These are phyloP conservation scores for Diaporthe eres DNA, from an alignment of 2,329 filamentous ascomycete genomes.

Conservation along the genomic window DNA sequence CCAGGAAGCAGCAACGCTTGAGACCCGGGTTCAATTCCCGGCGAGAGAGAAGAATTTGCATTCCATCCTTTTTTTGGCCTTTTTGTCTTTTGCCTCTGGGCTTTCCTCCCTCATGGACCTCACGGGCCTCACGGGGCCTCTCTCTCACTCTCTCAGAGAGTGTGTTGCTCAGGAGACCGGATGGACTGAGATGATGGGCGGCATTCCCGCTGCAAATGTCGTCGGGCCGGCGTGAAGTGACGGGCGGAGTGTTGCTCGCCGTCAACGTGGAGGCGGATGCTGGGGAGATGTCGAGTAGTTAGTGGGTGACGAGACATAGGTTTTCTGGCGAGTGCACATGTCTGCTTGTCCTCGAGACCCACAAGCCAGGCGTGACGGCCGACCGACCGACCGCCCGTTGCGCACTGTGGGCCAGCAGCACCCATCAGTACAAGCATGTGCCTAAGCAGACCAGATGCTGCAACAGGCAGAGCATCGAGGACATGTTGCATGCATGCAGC, in stretches of 20 bases:
- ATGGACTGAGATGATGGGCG: neutral
- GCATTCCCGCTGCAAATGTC: neutral
- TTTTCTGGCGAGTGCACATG: neutral
- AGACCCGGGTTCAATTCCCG: slow-evolving; percentile 34
- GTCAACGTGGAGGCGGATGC: neutral
- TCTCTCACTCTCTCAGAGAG: neutral
- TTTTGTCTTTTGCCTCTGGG: neutral
- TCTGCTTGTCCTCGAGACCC: neutral
- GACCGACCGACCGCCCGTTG: neutral
- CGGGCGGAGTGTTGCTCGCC: neutral
- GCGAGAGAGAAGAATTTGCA: slow-evolving; percentile 30
- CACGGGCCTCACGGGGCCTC: too few species aligned
- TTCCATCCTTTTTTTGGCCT: neutral
- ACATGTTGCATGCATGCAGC: neutral
- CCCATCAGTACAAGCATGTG: neutral
- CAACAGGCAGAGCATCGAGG: neutral
- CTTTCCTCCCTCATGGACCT: too few species aligned
- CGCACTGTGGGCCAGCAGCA: neutral
- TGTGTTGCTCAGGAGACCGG: neutral
- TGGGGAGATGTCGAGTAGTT: neutral
- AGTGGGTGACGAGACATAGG: neutral
- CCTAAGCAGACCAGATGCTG: neutral
- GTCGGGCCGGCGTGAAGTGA: neutral
- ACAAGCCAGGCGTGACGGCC: neutral
- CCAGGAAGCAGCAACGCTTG: slow-evolving; percentile 30